Base-by-base conservation (phyloP, 2,329 filamentous ascomycete species). In the Claviceps fusiformis region DNA sequence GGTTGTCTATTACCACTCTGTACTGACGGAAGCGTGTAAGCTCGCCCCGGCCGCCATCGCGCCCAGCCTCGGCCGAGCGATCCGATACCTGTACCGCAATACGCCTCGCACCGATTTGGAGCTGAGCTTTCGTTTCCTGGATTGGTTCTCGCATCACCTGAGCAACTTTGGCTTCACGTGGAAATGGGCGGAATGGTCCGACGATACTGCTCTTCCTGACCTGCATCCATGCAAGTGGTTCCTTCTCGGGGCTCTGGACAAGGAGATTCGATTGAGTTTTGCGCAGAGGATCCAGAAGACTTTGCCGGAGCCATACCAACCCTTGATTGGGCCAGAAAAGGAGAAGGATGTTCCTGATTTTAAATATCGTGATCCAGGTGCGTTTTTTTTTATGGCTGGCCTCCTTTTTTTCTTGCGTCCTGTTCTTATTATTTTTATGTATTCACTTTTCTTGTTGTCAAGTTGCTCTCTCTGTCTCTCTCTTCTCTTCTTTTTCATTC, bases 101-200 rank as follows among this genome's bases (percentile, higher is more conserved):
- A 75, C 88, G 10, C 84, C 89, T 57, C 80, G 79, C 2, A 83
- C 97, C 75, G 93, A 98, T 65, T 75, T 96, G 50, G 91, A 97
- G 70, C 74, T 98, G 47, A 80, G 77, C 55, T 86, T 91, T 64
- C 82, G 93, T 31, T 97, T 97, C 71, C 77, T 95, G 66, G 92
- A 97, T 68, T 98, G 93, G 93, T 98, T 98, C 66, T 82, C 92
- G 19, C 93, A 98, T 68, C 93, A 98, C 73, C 74, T 98, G 61
- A 96, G 91, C 73, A 98, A 98, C 73, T 98, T 98, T 67, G 93
- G 95, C 54, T 98, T 97, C 68, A 93, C 93, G 10, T 98, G 93
- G 93, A 97, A 97, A 71, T 98, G 93, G 93, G 85, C 87, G 17
- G 93, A 98, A 72, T 98, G 93, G 93, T 79, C 87, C 50, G 89